Conservation (phyloP, 176 grass and related monocot species). For the Oryza longistaminata region DNA sequence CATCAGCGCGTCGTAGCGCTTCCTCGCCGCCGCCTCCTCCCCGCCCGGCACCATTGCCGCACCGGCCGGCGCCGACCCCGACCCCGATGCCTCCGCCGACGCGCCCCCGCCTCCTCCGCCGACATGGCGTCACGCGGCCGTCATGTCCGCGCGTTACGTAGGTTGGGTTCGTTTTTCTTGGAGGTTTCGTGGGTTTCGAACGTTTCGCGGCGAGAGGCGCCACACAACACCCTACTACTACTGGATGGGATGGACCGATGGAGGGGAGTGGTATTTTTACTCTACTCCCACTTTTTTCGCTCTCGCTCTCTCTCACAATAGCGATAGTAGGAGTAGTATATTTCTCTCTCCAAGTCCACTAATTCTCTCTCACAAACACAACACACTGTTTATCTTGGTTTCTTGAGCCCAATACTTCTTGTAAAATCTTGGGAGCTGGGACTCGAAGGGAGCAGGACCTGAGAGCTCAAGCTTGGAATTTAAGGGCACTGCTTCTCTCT, state of each 20-base stretch:
- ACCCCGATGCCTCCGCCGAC: constrained; percentile 13
- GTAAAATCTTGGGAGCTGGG: constrained; percentile 5
- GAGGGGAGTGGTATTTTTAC: constrained; percentile 15
- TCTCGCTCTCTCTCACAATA: background rate
- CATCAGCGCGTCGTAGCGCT: constrained; percentile 59
- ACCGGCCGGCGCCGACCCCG: background rate
- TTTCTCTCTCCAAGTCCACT: background rate
- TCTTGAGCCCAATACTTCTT: constrained; percentile 25
- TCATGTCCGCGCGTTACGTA: constrained; percentile 37
- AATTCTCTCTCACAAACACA: background rate
- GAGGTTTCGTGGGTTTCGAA: background rate
- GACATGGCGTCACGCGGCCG: constrained; percentile 35
- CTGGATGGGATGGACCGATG: background rate
- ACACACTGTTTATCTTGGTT: background rate
- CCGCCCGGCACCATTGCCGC: background rate
- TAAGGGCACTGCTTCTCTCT: constrained; percentile 11
- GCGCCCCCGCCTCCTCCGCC: constrained; percentile 39
- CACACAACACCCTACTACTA: background rate
- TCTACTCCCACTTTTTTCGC: background rate
- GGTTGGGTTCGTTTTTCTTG: constrained; percentile 39
- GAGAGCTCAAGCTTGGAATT: constrained; percentile 31
- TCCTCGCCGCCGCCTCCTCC: constrained; percentile 45
- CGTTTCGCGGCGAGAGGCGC: constrained; percentile 9
- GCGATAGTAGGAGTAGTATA: background rate
- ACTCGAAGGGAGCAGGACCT: background rate